Evolutionary conservation across 148 eudicot genomes (phyloP).

Genomic region (Cornus florida): DNA sequence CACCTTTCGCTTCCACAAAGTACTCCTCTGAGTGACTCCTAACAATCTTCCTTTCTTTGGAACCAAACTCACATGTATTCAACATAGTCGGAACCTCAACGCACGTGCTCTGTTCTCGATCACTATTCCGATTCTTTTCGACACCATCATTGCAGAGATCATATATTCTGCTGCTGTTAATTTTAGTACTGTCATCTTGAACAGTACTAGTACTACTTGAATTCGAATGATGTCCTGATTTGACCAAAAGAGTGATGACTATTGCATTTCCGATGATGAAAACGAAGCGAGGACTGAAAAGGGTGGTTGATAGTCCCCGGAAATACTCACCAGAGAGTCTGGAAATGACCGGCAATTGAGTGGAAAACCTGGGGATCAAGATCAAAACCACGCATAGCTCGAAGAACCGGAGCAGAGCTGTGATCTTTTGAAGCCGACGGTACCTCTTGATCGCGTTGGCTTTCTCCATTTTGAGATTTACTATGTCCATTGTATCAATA

Average conservation of each 20-base stretch:
- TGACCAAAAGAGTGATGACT: slow-evolving; percentile 53
- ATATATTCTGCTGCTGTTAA: no score
- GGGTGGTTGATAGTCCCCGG: slow-evolving; percentile 23
- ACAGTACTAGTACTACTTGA: neutral
- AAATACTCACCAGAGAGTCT: slow-evolving; percentile 47
- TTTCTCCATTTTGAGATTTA: slow-evolving; percentile 48
- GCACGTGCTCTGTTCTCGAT: neutral
- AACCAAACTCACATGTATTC: neutral
- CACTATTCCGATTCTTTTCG: slow-evolving; percentile 12
- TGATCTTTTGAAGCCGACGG: slow-evolving; percentile 42
- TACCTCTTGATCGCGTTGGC: slow-evolving; percentile 48
- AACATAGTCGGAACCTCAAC: neutral
- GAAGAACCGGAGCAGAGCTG: slow-evolving; percentile 55
- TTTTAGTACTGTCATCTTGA: neutral
- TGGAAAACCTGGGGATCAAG: slow-evolving; percentile 41
- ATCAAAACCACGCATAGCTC: slow-evolving; percentile 55
- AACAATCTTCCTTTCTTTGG: slow-evolving; percentile 27
- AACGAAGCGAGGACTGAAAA: slow-evolving; percentile 61
- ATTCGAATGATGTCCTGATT: slow-evolving; percentile 31
- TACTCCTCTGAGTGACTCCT: slow-evolving; percentile 59
- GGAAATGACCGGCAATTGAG: slow-evolving; percentile 39
- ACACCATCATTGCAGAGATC: slow-evolving; percentile 31
- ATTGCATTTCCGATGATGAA: slow-evolving; percentile 78
- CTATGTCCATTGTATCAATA: slow-evolving; percentile 50
- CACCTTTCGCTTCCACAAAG: slow-evolving; percentile 5